A percentile compares a stretch with the other conserved stretches of the same genome.
Evolutionary conservation across 2,329 filamentous ascomycete species (phyloP).

Genomic region (Xylariaceae sp.): DNA sequence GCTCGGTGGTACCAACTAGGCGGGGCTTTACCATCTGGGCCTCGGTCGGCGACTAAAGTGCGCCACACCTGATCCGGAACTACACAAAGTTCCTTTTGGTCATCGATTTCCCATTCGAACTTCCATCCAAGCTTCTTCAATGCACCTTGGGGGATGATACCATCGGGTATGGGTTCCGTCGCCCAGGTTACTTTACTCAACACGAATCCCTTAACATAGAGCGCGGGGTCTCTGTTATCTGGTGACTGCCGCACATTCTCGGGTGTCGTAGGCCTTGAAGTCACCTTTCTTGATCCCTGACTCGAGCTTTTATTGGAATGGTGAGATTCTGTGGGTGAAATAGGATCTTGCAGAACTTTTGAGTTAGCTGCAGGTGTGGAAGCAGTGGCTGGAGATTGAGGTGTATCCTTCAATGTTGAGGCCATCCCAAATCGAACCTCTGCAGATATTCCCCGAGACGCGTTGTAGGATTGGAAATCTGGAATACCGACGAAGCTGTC

Average conservation of each 20-base stretch:
- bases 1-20: slow-evolving; percentile 14
- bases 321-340: too few species aligned
- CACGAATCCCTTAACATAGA: too few species aligned
- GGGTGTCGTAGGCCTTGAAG: too few species aligned
- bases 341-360: too few species aligned
- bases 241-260: too few species aligned
- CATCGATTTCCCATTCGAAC: background rate
- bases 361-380: too few species aligned
- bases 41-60: slow-evolving; percentile 15
- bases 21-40: slow-evolving; percentile 4
- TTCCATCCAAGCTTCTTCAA: slow-evolving; percentile 2
- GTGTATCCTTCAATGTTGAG: too few species aligned
- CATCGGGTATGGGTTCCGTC: slow-evolving; percentile 4
- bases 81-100: background rate
- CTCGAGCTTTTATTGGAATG: too few species aligned
- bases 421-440: too few species aligned
- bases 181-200: slow-evolving; percentile 7
- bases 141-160: slow-evolving; percentile 3
- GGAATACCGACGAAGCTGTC: slow-evolving; percentile 13
- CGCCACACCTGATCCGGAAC: slow-evolving; percentile 15
- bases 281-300: too few species aligned
- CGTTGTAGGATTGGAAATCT: slow-evolving; percentile 5
- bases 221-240: too few species aligned
- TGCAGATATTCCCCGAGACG: slow-evolving; percentile 7
- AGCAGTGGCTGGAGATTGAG: too few species aligned